Evolutionary conservation across 179 eudicot species (phyloP).

Genomic region (Gypsophila paniculata): DNA sequence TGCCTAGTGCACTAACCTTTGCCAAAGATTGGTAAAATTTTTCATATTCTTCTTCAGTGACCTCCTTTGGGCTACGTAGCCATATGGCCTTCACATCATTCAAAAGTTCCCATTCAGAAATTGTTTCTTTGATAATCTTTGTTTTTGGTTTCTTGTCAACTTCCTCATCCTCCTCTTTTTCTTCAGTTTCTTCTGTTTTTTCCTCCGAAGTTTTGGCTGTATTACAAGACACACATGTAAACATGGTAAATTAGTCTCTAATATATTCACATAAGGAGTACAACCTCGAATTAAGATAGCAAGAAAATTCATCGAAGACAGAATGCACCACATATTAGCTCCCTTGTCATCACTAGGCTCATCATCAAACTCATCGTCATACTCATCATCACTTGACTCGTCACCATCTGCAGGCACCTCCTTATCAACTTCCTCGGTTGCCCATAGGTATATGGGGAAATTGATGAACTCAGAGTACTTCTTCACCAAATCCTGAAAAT

Average conservation of each 20-base stretch:
- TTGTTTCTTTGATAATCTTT: slow-evolving; percentile 73
- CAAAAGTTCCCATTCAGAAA: slow-evolving; percentile 88
- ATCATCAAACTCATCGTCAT: slow-evolving; percentile 48
- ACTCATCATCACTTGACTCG: slow-evolving; percentile 37
- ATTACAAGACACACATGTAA: slow-evolving; percentile 4
- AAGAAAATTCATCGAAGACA: not conserved
- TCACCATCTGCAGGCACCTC: slow-evolving; percentile 93
- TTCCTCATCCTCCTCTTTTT: slow-evolving; percentile 75
- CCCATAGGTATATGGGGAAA: slow-evolving; percentile 91
- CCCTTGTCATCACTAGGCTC: slow-evolving; percentile 62
- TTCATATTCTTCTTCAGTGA: slow-evolving; percentile 89
- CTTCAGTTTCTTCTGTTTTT: slow-evolving; percentile 37
- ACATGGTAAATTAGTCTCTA: slow-evolving; percentile 5
- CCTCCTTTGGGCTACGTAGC: slow-evolving; percentile 93
- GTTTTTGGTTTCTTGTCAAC: slow-evolving; percentile 80
- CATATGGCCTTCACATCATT: slow-evolving; percentile 96
- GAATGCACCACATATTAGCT: slow-evolving; percentile 41
- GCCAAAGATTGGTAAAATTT: slow-evolving; percentile 88
- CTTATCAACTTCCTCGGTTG: slow-evolving; percentile 79
- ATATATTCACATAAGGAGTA: not conserved
- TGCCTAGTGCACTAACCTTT: slow-evolving; percentile 45
- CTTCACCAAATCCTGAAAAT: slow-evolving; percentile 77
- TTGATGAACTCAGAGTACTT: slow-evolving; percentile 89
- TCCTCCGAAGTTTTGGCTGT: slow-evolving; percentile 79
- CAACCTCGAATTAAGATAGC: slow-evolving; percentile 5